Conservation (phyloP, 495 filamentous ascomycete species). For the Xylaria curta region DNA sequence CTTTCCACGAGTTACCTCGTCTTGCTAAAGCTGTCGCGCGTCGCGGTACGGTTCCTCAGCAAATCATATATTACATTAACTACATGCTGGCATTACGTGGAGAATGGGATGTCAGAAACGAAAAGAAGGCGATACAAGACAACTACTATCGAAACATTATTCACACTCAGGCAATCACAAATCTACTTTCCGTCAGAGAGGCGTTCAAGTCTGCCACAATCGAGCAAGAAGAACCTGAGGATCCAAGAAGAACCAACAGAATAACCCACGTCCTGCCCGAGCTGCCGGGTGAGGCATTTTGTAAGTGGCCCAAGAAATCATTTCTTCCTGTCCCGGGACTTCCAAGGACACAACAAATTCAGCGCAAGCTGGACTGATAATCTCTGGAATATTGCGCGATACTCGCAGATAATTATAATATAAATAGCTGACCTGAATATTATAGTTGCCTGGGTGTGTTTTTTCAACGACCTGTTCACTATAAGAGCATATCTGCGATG, state of each 20-base stretch:
- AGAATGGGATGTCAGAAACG: neutral
- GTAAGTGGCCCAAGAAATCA: neutral
- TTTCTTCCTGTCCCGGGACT: neutral
- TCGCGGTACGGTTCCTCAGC: neutral
- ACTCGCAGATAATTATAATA: too few species aligned
- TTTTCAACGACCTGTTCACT: conserved; percentile 14
- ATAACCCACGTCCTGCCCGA: neutral
- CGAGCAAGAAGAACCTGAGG: neutral
- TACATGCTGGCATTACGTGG: conserved; percentile 1
- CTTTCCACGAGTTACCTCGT: neutral
- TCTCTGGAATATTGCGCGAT: too few species aligned
- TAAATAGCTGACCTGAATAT: neutral
- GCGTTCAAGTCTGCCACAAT: neutral
- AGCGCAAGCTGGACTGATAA: too few species aligned
- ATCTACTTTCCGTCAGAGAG: neutral
- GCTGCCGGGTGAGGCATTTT: conserved; percentile 8
- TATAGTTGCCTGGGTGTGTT: conserved; percentile 14
- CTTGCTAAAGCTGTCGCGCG: neutral
- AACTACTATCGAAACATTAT: too few species aligned
- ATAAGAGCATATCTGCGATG: neutral
- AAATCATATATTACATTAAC: neutral
- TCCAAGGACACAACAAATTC: too few species aligned
- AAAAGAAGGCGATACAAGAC: neutral
- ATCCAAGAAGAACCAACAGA: too few species aligned
- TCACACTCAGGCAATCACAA: neutral